A percentile compares a stretch with the other conserved stretches of the same genome.
These are phyloP conservation scores for Aspergillus floridensis DNA, from an alignment of 2,329 filamentous ascomycete species.

Conservation along the genomic window DNA sequence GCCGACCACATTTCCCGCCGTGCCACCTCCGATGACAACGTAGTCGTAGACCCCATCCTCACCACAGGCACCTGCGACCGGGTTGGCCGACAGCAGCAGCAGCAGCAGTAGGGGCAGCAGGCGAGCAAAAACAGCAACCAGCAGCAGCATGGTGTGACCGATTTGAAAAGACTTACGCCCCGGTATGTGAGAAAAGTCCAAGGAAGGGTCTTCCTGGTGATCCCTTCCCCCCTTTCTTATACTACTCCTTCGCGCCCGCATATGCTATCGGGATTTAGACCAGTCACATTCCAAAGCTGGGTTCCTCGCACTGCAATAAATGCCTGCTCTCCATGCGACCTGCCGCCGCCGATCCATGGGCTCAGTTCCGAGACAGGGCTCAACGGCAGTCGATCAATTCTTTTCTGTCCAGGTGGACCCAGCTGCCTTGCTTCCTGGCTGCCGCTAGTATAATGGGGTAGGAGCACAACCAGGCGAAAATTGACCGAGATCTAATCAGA, in stretches of 20 bases:
- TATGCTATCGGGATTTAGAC: neutral
- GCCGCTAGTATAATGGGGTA: too few relatives aligned
- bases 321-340: neutral
- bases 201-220: neutral
- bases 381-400: too few relatives aligned
- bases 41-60: slow-evolving; percentile 23
- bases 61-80: neutral
- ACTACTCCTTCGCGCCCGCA: neutral
- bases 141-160: neutral
- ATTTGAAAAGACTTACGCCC: too few relatives aligned
- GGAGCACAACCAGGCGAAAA: too few relatives aligned
- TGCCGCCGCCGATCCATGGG: too few relatives aligned
- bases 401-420: too few relatives aligned
- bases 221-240: neutral
- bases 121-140: neutral
- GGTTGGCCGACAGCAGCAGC: neutral
- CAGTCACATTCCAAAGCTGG: neutral
- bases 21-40: slow-evolving; percentile 36
- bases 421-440: too few relatives aligned
- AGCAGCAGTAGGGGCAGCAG: neutral
- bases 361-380: too few relatives aligned
- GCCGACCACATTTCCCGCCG: slow-evolving; percentile 33
- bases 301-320: neutral
- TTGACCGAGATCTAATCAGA: too few relatives aligned
- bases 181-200: too few relatives aligned